Evolutionary conservation across 257 asterid genomes (phyloP), one percentile per base, ranked within the genome.

Genomic region (Petunia axillaris): DNA sequence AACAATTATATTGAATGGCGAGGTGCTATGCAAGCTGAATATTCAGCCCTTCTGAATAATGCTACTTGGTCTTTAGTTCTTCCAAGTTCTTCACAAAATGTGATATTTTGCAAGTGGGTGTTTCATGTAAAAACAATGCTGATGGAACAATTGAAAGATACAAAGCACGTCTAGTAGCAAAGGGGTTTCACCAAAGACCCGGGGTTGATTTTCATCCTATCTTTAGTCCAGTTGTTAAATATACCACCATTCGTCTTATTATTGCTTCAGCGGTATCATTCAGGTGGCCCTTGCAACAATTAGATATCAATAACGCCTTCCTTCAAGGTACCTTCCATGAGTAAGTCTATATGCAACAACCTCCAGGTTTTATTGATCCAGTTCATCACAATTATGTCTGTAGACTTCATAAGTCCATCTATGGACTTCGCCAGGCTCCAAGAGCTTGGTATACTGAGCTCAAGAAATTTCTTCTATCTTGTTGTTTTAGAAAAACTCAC

Each of bases 351-450:
- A 64, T 78, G 76, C 3, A 8, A 0, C 76, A 64, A 52, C 76
- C 63, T 11, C 63, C 2, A 9, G 76, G 50, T 5, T 63, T 1
- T 1, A 1, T 10, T 4, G n/a, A 25, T 59, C 50, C 3, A 2
- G 36, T 8, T 4, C 4, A 2, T 46, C 80, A 54, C 4, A 7
- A 4, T 11, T 37, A 57, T 77, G 68, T 77, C 11, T 77, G 55
- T 15, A 35, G 13, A 1, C 15, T 77, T 1, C 0, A 37, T 1
- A 57, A 77, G 14, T 52, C 80, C 2, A 37, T 77, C 9, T 77
- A 60, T 38, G 80, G 54, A 6, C 52, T 77, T 1, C 57, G 59
- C n/a, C 70, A 77, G 36, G 71, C 80, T 8, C 80, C 71, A 25
- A 4, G 68, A 0, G 80, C 36, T 10, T 77, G 40, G 80, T 57